Percentiles rank a stretch among this genome's conserved stretches.
Evolutionary conservation across 148 eudicot genomes (phyloP).

Genomic region (Rhododendron mucronatum): DNA sequence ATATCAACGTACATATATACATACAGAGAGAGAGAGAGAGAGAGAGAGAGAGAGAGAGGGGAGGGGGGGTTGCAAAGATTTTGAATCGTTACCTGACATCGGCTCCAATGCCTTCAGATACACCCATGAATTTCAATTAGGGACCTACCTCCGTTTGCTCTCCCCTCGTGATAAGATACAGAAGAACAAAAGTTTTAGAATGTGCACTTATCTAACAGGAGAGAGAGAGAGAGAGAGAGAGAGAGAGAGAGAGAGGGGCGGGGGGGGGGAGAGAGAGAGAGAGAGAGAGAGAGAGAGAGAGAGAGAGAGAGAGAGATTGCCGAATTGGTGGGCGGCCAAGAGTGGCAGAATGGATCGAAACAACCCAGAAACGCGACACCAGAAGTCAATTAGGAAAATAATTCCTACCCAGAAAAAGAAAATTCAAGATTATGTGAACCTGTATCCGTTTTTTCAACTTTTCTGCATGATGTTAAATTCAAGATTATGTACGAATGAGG

Average conservation of each 20-base stretch:
- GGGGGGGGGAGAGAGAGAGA: no score
- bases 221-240: neutral
- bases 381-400: neutral
- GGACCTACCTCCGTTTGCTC: neutral
- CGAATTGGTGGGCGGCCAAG: neutral
- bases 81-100: conserved; percentile 23
- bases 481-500: neutral
- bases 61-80: neutral
- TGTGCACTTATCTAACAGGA: neutral
- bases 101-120: conserved; percentile 26
- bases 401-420: neutral
- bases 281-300: no score
- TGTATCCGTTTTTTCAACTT: neutral
- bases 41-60: neutral
- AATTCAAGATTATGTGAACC: neutral
- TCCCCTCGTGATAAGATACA: neutral
- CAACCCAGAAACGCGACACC: neutral
- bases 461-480: neutral
- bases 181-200: neutral
- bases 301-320: no score
- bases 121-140: conserved; percentile 15
- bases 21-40: neutral
- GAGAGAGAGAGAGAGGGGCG: no score
- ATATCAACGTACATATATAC: neutral
- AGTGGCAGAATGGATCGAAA: neutral